Evolutionary conservation across 345 rosid genomes (phyloP).

Genomic region (Murraya paniculata): DNA sequence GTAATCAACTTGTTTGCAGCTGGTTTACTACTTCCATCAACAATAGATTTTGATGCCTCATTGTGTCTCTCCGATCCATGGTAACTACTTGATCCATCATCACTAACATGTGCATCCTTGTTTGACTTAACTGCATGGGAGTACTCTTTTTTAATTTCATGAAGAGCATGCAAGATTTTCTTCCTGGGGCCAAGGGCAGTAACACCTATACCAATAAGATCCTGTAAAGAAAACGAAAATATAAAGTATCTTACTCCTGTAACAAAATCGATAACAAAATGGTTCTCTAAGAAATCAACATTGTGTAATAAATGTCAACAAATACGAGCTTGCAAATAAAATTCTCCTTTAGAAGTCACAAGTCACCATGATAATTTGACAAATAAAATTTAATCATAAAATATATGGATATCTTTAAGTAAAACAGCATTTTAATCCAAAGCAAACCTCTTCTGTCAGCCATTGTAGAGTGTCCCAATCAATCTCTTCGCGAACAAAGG

Average conservation of each 20-base stretch:
- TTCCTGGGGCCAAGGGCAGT: slow-evolving; percentile 92
- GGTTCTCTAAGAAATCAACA: neutral
- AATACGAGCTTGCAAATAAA: neutral
- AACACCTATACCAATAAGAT: slow-evolving; percentile 70
- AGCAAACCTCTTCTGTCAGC: slow-evolving; percentile 80
- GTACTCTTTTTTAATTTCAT: slow-evolving; percentile 41
- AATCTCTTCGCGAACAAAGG: slow-evolving; percentile 76
- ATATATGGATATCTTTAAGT: neutral
- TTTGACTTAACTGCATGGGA: slow-evolving; percentile 23
- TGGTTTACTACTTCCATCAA: slow-evolving; percentile 40
- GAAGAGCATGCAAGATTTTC: slow-evolving; percentile 77
- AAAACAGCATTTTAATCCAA: neutral
- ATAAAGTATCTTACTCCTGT: neutral
- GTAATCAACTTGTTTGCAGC: slow-evolving; percentile 78
- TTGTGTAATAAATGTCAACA: neutral
- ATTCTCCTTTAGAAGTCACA: neutral
- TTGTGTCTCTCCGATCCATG: slow-evolving; percentile 31
- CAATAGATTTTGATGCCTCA: slow-evolving; percentile 30
- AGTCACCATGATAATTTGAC: neutral
- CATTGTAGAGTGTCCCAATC: slow-evolving; percentile 84
- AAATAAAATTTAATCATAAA: neutral
- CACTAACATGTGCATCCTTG: slow-evolving; percentile 8
- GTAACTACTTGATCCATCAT: slow-evolving; percentile 20
- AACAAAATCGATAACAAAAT: neutral
- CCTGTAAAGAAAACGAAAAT: slow-evolving; percentile 36